Base-by-base conservation (phyloP, 495 filamentous ascomycete genomes). In the Podospora pseudoanserina region DNA sequence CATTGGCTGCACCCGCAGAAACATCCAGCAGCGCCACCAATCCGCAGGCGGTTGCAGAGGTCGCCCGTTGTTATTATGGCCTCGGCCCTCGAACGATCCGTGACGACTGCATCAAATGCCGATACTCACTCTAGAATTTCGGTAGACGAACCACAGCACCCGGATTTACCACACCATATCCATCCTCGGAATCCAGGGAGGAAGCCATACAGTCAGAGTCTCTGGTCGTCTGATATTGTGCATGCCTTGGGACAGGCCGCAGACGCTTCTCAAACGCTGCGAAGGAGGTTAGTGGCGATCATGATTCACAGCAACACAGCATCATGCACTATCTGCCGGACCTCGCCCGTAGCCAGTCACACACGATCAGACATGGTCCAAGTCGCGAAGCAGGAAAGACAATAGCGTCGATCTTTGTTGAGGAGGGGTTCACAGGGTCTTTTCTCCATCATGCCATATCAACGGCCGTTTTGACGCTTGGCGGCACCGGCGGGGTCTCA, bases 251-350 rank as follows among this genome's bases (percentile, higher is more conserved):
- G 13, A 15, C 55, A 19, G 55, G 54, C 66, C 60, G 30, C 53
- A 64, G 67, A 68, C 67, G 56, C 55, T 67, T 53, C 65, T 67
- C 65, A 71, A 66, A 67, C 65, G 34, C 23, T 62, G 27, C 30
- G 19, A 19, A 19, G 13, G 18, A 34, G 59, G 16, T 5, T 27
- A 32, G 30, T 63, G 61, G 61, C 61, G 61, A 63, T 63, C 61
- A 44, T 58, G 55, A 58, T 58, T 58, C 55, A 58, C 55, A 19
- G 55, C 55, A 20, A 20, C 61, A 63, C 27, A 28, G 30, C 30
- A 63, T 63, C 32, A 63, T 63, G 61, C 61, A 49, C 18, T 49
- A 9, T 58, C 16, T 20, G 13, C 55, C 55, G 54, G 16, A 16
- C 20, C 6, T 57, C 54, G 16, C 15, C 54, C 20, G 5, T 57